Evolutionary conservation across 129 eudicot species (phyloP).

Genomic region (Calendula officinalis): DNA sequence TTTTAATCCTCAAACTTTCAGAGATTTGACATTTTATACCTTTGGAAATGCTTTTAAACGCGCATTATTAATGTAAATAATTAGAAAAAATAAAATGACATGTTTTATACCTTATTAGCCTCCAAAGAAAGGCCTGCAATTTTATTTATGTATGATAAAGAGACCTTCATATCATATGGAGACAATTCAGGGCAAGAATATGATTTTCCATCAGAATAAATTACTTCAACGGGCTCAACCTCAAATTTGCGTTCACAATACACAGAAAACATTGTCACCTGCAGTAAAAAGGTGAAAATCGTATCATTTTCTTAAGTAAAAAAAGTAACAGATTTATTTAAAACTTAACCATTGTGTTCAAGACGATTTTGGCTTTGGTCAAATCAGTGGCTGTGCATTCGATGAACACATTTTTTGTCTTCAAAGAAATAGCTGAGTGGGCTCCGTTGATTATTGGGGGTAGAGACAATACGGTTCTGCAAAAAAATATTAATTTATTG

Average conservation of each 20-base stretch:
- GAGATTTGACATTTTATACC: no score
- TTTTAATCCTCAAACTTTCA: no score
- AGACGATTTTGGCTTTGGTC: slow-evolving; percentile 85
- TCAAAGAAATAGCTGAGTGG: slow-evolving; percentile 76
- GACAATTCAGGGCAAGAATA: slow-evolving; percentile 65
- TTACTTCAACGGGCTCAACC: slow-evolving; percentile 90
- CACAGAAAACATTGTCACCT: slow-evolving; percentile 92
- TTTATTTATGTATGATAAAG: slow-evolving; percentile 58
- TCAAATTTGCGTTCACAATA: slow-evolving; percentile 81
- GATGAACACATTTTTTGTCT: slow-evolving; percentile 83
- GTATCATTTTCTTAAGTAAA: background rate
- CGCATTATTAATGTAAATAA: no score
- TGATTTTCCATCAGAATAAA: slow-evolving; percentile 62
- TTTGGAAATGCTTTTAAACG: no score
- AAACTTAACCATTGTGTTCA: slow-evolving; percentile 75
- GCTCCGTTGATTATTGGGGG: slow-evolving; percentile 96
- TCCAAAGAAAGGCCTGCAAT: slow-evolving; percentile 61
- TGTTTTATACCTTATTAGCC: slow-evolving; percentile 55
- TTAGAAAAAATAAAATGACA: background rate
- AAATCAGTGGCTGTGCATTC: slow-evolving; percentile 97
- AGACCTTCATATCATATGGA: slow-evolving; percentile 69
- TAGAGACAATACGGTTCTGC: slow-evolving; percentile 85
- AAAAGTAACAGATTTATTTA: slow-evolving; percentile 2
- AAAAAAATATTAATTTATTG: slow-evolving; percentile 8
- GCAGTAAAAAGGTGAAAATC: slow-evolving; percentile 21